Evolutionary conservation across 169 alveolate genomes (phyloP), one percentile per base, ranked within the genome.

Genomic region (Plasmodium gonderi): DNA sequence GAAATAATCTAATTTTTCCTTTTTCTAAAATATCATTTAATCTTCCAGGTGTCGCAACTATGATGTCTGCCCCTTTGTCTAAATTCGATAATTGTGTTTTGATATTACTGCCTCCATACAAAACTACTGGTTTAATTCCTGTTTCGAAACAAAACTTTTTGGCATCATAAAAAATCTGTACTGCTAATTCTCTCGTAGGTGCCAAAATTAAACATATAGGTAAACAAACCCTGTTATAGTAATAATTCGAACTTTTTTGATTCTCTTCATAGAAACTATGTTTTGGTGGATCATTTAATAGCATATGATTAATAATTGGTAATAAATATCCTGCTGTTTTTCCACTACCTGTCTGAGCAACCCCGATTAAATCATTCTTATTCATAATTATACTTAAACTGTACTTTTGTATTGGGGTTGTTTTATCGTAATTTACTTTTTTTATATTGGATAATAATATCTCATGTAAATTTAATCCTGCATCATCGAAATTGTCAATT

Each of bases 281-380:
- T 12, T 94, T 93, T 0, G 98, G 98, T 20, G 98, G 98, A 3
- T 98, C 98, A 44, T 96, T 94, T 29, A 91, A 77, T 51, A 97
- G 81, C 98, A 97, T 97, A 67, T 96, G 97, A 65, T 97, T 98
- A 60, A 99, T 96, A 26, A 98, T 96, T 0, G 99, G 99, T 23
- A 98, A 92, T 69, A 99, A 91, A 95, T 98, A 99, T 5, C 99
- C 99, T 3, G 99, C 99, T 3, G 99, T 99, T 92, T 99, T 99
- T 0, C 99, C 99, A 29, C 99, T 97, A 4, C 99, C 99, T 26
- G 99, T 99, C 80, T 98, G 99, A 1, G 99, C 99, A 91, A 99
- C 97, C 2, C 99, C 99, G 96, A 98, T 97, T 80, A 98, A 91
- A 91, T 99, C 99, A 79, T 98, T 96, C 47, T 98, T 98, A 14